A percentile compares a stretch with the other conserved stretches of the same genome.
Evolutionary conservation across 441 rosid species (phyloP).

Genomic region (California macrophylla): DNA sequence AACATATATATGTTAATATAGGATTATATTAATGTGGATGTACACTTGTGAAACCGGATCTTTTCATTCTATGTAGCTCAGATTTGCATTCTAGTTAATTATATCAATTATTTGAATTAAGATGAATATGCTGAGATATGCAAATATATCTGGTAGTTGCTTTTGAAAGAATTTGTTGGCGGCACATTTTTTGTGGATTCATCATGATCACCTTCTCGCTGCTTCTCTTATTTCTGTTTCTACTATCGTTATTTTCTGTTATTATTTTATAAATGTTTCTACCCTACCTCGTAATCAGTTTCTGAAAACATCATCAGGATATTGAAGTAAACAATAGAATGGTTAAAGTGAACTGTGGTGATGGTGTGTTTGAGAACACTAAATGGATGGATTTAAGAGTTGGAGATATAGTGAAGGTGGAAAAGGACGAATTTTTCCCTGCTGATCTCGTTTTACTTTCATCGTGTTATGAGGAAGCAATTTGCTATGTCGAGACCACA

Average conservation of each 20-base stretch:
- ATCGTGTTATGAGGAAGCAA: conserved; percentile 76
- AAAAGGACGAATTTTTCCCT: conserved; percentile 81
- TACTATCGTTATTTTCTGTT: not conserved
- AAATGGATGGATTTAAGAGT: conserved; percentile 80
- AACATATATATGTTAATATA: not conserved
- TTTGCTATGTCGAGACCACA: conserved; percentile 92
- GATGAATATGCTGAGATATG: not conserved
- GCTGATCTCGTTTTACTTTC: conserved; percentile 85
- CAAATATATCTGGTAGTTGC: not conserved
- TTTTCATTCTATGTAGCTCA: not conserved
- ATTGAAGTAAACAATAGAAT: conserved; percentile 60
- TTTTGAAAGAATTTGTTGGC: not conserved
- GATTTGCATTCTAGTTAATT: not conserved
- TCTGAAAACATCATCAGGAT: conserved; percentile 43
- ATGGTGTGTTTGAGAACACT: conserved; percentile 40
- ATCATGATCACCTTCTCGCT: not conserved
- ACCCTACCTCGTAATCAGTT: not conserved
- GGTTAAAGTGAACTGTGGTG: conserved; percentile 49
- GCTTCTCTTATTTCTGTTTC: not conserved
- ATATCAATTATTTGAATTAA: not conserved
- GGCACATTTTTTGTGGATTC: not conserved
- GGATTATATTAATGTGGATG: not conserved
- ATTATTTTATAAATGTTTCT: not conserved
- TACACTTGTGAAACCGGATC: too few species aligned
- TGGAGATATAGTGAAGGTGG: conserved; percentile 75